Evolutionary conservation across 2,329 filamentous ascomycete species (phyloP), one percentile per base, ranked within the genome.

Genomic region (Ilyonectria destructans): DNA sequence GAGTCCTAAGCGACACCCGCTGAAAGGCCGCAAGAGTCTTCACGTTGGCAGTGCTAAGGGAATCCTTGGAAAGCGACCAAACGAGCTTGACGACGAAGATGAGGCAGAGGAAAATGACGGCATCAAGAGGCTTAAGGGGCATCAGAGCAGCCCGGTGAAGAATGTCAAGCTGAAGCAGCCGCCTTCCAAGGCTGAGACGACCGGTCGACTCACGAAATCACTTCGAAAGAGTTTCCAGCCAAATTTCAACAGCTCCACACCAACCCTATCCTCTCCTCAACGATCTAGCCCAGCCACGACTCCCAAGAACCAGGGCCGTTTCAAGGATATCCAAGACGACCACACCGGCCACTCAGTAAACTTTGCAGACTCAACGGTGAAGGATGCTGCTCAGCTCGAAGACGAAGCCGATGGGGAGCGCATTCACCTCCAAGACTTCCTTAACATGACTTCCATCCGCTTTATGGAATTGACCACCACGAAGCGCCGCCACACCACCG

Each of bases 381-480:
- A 82, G 56, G 78, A 85, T 65, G 82, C 84, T 21, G 77, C 76
- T 2, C 81, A 86, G 49, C 74, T 83, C 26, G 81, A 85, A 58
- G 80, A 83, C 6, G 87, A 89, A n/a, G 85, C 85, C 21, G 80
- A 85, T 13, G 86, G 87, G 21, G 77, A 91, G 29, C 87, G 86
- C 23, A 95, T 97, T 61, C 92, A 95, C 52, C 86, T 99, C 3
- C 94, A 97, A 74, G 93, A 97, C 60, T 99, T 99, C 82, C 84
- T 99, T 51, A 94, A 97, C 70, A 91, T 97, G 90, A 98, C 96
- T 2, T 97, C 94, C 67, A 97, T 99, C 76, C 93, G 95, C 61
- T 99, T 99, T 83, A 98, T 99, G 93, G 96, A 99, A 79, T 86
- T 99, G 57, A 97, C 92, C n/a, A 97, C 96, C 0, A 98, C 95